Evolutionary conservation across 1,139 yeast species (phyloP).

Genomic region (Taphrina betulina): DNA sequence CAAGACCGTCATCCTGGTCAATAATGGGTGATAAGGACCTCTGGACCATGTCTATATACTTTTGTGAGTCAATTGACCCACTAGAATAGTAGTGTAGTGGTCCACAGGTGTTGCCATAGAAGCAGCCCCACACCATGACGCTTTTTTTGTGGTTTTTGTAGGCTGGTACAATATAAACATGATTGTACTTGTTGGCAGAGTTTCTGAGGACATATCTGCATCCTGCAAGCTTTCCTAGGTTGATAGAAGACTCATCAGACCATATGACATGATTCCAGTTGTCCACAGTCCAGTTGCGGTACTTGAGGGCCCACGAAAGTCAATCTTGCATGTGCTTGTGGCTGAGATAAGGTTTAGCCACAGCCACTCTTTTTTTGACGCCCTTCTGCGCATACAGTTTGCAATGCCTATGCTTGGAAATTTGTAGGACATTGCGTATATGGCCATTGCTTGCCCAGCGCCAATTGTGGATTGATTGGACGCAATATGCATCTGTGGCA

Average conservation of each 20-base stretch:
- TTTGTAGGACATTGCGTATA: background rate
- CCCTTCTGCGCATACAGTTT: background rate
- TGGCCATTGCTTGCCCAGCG: background rate
- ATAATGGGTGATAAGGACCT: background rate
- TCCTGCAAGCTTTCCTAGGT: slow-evolving; percentile 4
- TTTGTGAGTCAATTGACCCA: slow-evolving; percentile 6
- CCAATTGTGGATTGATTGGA: too few relatives aligned
- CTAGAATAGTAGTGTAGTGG: slow-evolving; percentile 1
- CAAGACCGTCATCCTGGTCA: slow-evolving; percentile 5
- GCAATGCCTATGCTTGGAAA: background rate
- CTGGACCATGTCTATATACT: background rate
- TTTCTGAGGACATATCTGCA: background rate
- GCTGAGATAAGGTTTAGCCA: background rate
- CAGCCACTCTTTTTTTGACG: background rate
- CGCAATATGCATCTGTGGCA: too few relatives aligned
- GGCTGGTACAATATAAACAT: background rate
- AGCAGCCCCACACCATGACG: background rate
- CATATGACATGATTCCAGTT: background rate
- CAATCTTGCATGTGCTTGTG: background rate
- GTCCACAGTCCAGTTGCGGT: background rate
- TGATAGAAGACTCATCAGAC: slow-evolving; percentile 9
- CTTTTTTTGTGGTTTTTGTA: background rate
- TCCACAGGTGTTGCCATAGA: slow-evolving; percentile 1
- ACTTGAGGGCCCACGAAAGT: background rate
- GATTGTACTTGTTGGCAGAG: background rate